phyloP scores from a whole-genome alignment of 352 stramenopile species.

The Phytophthora cryptogea region DNA sequence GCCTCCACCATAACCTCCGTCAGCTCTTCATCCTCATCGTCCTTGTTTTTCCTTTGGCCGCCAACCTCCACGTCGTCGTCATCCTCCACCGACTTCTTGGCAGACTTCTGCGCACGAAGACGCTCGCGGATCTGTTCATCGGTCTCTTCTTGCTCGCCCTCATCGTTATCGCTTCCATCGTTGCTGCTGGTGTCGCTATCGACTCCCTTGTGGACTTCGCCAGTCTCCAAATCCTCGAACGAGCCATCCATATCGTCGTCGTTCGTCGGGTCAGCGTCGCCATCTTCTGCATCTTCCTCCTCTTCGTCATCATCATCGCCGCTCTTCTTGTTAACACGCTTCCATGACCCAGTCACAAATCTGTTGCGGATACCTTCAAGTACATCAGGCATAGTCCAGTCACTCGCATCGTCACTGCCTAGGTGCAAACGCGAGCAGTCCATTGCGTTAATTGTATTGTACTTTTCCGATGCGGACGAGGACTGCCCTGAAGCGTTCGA shows the following conservation, averaged over 20 bases:
- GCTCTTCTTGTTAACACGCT: constrained; percentile 57
- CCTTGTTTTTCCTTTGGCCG: constrained; percentile 40
- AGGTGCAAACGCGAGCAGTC: constrained; percentile 86
- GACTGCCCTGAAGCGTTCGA: constrained; percentile 35
- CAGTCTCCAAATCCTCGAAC: constrained; percentile 98
- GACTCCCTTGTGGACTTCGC: constrained; percentile 66
- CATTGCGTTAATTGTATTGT: constrained; percentile 73
- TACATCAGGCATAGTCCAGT: constrained; percentile 75
- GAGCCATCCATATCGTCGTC: constrained; percentile 94
- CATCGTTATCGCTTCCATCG: constrained; percentile 38
- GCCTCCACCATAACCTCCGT: constrained; percentile 87
- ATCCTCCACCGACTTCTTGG: constrained; percentile 86
- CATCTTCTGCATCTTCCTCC: constrained; percentile 39
- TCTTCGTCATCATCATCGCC: constrained; percentile 47
- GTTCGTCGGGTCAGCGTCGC: constrained; percentile 60
- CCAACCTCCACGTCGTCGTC: constrained; percentile 56
- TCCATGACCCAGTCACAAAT: constrained; percentile 98
- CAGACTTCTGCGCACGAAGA: constrained; percentile 90
- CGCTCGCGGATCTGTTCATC: constrained; percentile 83
- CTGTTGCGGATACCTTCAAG: constrained; percentile 89
- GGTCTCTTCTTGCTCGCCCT: constrained; percentile 57
- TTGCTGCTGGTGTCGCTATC: constrained; percentile 35
- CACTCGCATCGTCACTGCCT: constrained; percentile 65
- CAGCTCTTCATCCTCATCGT: constrained; percentile 86
- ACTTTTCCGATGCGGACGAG: constrained; percentile 46